Conservation (phyloP, 1,284 basidiomycete species). For the Pisolithus thermaeus region DNA sequence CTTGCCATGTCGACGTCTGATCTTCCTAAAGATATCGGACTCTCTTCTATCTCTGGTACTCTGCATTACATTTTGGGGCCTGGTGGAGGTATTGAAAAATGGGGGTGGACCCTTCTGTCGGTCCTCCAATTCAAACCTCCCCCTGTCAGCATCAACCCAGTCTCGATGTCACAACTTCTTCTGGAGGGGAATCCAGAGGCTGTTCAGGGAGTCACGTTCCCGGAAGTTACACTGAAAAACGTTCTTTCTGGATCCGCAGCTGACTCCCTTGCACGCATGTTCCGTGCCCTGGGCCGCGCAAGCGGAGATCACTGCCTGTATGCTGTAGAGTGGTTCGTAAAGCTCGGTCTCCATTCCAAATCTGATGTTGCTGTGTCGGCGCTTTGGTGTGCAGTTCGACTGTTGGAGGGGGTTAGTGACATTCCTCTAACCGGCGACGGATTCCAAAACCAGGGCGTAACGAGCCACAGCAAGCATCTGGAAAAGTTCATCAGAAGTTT, state of each 20-base stretch:
- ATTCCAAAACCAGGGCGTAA: slow-evolving; percentile 27
- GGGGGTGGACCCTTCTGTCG: slow-evolving; percentile 79
- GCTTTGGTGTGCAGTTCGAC: slow-evolving; percentile 74
- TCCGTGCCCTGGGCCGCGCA: slow-evolving; percentile 64
- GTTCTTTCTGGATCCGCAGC: slow-evolving; percentile 53
- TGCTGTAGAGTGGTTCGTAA: slow-evolving; percentile 78
- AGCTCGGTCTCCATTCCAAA: slow-evolving; percentile 45
- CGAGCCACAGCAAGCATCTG: slow-evolving; percentile 38
- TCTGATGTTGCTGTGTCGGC: slow-evolving; percentile 58
- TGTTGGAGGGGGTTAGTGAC: slow-evolving; percentile 66
- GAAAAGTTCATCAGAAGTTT: slow-evolving; percentile 63
- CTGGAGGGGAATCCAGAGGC: slow-evolving; percentile 45
- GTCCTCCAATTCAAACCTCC: slow-evolving; percentile 69
- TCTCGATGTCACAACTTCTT: slow-evolving; percentile 48
- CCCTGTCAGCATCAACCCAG: slow-evolving; percentile 40
- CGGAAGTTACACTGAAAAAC: slow-evolving; percentile 54
- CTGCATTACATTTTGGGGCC: slow-evolving; percentile 74
- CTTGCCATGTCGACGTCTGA: slow-evolving; percentile 31
- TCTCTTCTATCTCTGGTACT: slow-evolving; percentile 44
- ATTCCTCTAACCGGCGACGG: slow-evolving; percentile 34
- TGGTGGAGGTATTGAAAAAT: slow-evolving; percentile 77
- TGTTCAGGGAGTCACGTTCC: slow-evolving; percentile 44
- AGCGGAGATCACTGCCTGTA: slow-evolving; percentile 66
- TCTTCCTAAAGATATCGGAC: slow-evolving; percentile 14
- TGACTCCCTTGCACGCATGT: slow-evolving; percentile 59